Evolutionary conservation across 257 asterid genomes (phyloP), one percentile per base, ranked within the genome.

Genomic region (Gentiana straminea): DNA sequence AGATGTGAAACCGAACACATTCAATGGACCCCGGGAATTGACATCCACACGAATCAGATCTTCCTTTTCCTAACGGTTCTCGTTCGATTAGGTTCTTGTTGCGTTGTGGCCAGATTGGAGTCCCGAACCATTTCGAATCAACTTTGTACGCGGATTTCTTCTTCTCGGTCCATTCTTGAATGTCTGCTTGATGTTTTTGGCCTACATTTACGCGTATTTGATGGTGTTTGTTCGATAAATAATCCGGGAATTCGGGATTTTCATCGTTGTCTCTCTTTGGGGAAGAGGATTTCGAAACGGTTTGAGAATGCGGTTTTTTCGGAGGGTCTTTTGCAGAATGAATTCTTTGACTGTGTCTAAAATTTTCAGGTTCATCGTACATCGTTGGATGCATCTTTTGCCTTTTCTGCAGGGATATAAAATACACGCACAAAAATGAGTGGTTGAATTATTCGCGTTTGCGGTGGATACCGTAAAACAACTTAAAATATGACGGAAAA

Each of bases 351-450:
- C 98, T 87, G 82, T 73, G 70, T 72, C 99, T 79, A 60, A 75
- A 54, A 63, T 75, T 69, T 63, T 76, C 90, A 13, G 82, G 64
- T 49, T 62, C 86, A 13, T 80, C 91, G 35, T 85, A 92, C 94
- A 87, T 70, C 76, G 70, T 58, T n/a, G 97, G 98, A 62, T 85
- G 95, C 88, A 91, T 81, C 82, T 73, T 86, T 73, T 80, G 94
- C 67, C 71, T 81, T 73, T 76, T 80, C 99, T 88, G 78, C 79
- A 74, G 66, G 54, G 3, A 49, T 15, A 70, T 57, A 65, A 35
- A 47, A 41, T 5, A 7, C 4, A 10, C 8, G 46, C 46, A 5
- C 6, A 2, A 41, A 10, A 41, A 41, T 41, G 46, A 41, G 46
- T 41, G 46, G 46, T 41, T 41, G 46, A 41, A 2, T 2, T 41